Evolutionary conservation across 169 alveolate genomes (phyloP).

Genomic region (Plasmodium falciparum): DNA sequence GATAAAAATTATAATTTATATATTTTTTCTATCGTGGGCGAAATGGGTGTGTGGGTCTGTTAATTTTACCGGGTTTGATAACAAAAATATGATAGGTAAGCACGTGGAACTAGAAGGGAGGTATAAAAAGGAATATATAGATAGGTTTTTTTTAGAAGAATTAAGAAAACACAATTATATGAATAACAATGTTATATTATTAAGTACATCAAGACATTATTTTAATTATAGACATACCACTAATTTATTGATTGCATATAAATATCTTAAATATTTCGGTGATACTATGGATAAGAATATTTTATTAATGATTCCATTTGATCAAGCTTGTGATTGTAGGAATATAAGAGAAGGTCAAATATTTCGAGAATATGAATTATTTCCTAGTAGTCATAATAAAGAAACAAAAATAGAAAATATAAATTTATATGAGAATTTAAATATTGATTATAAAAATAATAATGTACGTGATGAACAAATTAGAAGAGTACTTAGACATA

Average conservation of each 20-base stretch:
- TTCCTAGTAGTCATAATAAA: slow-evolving; percentile 28
- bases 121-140: slow-evolving; percentile 25
- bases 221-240: slow-evolving; percentile 85
- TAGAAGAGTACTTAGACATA: slow-evolving; percentile 66
- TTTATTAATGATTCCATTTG: slow-evolving; percentile 70
- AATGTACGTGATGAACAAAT: slow-evolving; percentile 60
- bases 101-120: slow-evolving; percentile 30
- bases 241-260: slow-evolving; percentile 72
- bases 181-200: slow-evolving; percentile 77
- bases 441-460: slow-evolving; percentile 70
- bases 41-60: slow-evolving; percentile 31
- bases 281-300: slow-evolving; percentile 48
- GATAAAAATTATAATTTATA: not conserved
- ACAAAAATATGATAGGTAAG: slow-evolving; percentile 60
- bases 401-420: not conserved
- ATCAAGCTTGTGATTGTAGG: slow-evolving; percentile 74
- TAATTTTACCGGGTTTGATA: slow-evolving; percentile 43
- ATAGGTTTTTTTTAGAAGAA: slow-evolving; percentile 29
- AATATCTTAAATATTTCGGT: slow-evolving; percentile 57
- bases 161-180: slow-evolving; percentile 76
- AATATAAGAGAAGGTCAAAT: slow-evolving; percentile 55
- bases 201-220: slow-evolving; percentile 84
- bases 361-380: slow-evolving; percentile 30
- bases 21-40: not conserved
- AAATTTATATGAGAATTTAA: slow-evolving; percentile 38